phyloP scores from a whole-genome alignment of 2,329 filamentous ascomycete genomes.

The Orbilia brochopaga region DNA sequence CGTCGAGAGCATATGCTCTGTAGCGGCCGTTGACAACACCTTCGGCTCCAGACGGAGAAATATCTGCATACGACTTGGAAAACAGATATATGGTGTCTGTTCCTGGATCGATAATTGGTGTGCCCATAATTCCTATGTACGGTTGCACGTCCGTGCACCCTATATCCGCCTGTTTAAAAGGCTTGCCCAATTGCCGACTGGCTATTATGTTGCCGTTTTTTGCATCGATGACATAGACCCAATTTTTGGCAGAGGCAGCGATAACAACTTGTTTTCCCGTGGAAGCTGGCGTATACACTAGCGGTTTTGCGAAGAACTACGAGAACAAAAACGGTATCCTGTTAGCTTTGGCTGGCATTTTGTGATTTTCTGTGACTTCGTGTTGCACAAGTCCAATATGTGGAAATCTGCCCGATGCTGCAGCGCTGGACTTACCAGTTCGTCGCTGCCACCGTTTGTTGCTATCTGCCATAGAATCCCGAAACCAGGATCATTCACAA shows the following conservation, averaged over 20 bases:
- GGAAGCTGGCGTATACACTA: slow-evolving; percentile 59
- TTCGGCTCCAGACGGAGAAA: slow-evolving; percentile 52
- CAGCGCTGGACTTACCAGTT: slow-evolving; percentile 3
- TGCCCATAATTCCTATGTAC: slow-evolving; percentile 40
- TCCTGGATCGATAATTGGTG: slow-evolving; percentile 59
- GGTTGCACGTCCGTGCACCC: slow-evolving; percentile 57
- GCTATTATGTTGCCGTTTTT: slow-evolving; percentile 58
- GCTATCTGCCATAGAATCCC: slow-evolving; percentile 55
- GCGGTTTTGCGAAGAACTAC: slow-evolving; percentile 62
- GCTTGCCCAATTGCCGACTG: slow-evolving; percentile 59
- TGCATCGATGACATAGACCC: slow-evolving; percentile 59
- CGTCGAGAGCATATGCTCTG: slow-evolving; percentile 56
- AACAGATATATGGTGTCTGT: slow-evolving; percentile 61
- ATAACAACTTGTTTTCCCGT: slow-evolving; percentile 58
- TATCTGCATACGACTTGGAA: slow-evolving; percentile 59
- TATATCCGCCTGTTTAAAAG: slow-evolving; percentile 63
- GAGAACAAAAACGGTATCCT: too few species aligned
- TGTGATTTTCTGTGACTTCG: too few species aligned
- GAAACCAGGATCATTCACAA: slow-evolving; percentile 57
- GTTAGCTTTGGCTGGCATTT: too few species aligned
- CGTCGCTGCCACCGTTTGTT: slow-evolving; percentile 13
- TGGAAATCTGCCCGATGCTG: too few species aligned
- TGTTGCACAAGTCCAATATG: too few species aligned
- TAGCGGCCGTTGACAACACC: slow-evolving; percentile 55
- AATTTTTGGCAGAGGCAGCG: slow-evolving; percentile 55